phyloP scores from a whole-genome alignment of 1,284 basidiomycete genomes.

The Malassezia japonica region DNA sequence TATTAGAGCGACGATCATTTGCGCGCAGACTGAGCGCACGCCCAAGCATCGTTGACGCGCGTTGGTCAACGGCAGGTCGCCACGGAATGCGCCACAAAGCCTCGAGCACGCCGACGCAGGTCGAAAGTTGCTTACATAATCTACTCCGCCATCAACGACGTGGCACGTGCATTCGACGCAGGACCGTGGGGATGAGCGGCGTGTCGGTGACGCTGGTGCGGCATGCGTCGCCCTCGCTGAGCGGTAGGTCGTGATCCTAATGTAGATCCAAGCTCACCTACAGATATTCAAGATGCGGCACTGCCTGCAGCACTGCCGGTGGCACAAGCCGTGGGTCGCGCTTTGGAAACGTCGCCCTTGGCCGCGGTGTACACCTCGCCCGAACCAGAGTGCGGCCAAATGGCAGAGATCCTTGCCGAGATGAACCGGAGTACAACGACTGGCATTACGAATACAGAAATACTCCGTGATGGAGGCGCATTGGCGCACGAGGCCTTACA shows the following conservation, averaged over 20 bases:
- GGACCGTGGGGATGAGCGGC: neutral
- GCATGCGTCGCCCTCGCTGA: neutral
- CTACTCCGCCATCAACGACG: too few species aligned
- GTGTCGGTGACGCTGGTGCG: conserved; percentile 5
- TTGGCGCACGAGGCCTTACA: neutral
- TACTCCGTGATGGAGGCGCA: neutral
- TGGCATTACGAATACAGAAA: neutral
- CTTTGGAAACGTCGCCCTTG: neutral
- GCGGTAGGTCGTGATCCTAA: too few species aligned
- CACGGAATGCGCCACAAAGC: neutral
- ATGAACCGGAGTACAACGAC: neutral
- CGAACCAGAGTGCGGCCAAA: neutral
- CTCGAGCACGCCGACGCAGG: too few species aligned
- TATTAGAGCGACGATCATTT: neutral
- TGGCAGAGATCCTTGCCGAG: neutral
- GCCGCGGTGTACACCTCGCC: neutral
- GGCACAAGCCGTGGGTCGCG: neutral
- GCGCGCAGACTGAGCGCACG: neutral
- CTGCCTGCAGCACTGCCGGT: too few species aligned
- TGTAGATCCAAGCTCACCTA: too few species aligned
- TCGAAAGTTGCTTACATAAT: too few species aligned
- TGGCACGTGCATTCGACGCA: conserved; percentile 1
- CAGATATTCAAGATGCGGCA: too few species aligned
- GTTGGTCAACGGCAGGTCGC: neutral
- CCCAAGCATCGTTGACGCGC: neutral